A percentile compares a stretch with the other conserved stretches of the same genome.
Conservation (phyloP, 1,284 basidiomycete genomes). For the Sporisorium graminicola region DNA sequence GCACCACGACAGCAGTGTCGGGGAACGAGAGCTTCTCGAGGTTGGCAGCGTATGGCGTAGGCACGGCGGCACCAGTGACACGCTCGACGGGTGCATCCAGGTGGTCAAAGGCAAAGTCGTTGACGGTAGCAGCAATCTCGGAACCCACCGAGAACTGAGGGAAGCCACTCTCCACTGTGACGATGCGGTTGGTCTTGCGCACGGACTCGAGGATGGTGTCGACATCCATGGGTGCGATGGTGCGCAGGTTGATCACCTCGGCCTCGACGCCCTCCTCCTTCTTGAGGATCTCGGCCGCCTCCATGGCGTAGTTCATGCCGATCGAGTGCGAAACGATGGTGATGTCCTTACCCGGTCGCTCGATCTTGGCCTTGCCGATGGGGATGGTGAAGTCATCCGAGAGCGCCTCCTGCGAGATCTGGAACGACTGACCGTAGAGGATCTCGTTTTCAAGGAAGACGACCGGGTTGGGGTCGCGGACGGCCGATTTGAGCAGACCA, state of each 20-base stretch:
- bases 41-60: conserved; percentile 71
- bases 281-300: conserved; percentile 85
- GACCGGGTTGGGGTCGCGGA: conserved; percentile 97
- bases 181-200: conserved; percentile 97
- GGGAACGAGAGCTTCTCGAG: conserved; percentile 72
- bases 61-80: conserved; percentile 85
- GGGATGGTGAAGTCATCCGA: conserved; percentile 91
- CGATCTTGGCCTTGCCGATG: conserved; percentile 97
- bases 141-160: conserved; percentile 97
- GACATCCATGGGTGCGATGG: conserved; percentile 94
- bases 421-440: conserved; percentile 96
- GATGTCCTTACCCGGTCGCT: conserved; percentile 90
- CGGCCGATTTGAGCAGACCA: conserved; percentile 95
- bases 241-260: conserved; percentile 97
- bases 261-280: conserved; percentile 94
- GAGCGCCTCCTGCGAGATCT: conserved; percentile 92
- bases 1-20: conserved; percentile 59
- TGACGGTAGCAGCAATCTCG: conserved; percentile 85
- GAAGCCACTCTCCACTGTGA: conserved; percentile 98
- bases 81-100: conserved; percentile 94
- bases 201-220: conserved; percentile 94
- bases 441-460: conserved; percentile 99
- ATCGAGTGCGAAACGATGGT: conserved; percentile 88
- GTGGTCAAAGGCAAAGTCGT: conserved; percentile 78
- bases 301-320: conserved; percentile 70